phyloP scores from a whole-genome alignment of 345 rosid genomes.

The Erysimum cheiranthoides region DNA sequence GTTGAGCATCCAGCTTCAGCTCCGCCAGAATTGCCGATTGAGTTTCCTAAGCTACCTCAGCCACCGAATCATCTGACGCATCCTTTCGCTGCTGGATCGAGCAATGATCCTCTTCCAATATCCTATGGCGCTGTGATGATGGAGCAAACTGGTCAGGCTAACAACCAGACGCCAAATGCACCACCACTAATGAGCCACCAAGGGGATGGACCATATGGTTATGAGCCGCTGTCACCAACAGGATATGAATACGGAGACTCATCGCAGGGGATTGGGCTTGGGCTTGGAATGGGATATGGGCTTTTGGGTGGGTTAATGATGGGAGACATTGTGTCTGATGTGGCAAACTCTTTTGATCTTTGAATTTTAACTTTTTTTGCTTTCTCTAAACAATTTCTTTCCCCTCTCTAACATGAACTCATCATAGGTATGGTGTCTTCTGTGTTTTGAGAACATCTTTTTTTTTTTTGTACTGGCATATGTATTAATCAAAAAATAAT shows the following conservation, averaged over 20 bases:
- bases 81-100: not conserved
- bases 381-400: not conserved
- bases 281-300: slow-evolving; percentile 70
- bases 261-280: slow-evolving; percentile 48
- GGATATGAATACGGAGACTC: slow-evolving; percentile 48
- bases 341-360: slow-evolving; percentile 43
- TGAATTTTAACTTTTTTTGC: not conserved
- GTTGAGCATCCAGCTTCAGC: slow-evolving; percentile 23
- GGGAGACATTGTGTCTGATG: slow-evolving; percentile 73
- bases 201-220: slow-evolving; percentile 17
- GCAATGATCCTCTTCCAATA: slow-evolving; percentile 1
- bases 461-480: no score
- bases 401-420: not conserved
- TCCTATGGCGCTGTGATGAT: not conserved
- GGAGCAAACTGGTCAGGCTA: not conserved
- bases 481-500: no score
- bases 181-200: not conserved
- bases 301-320: slow-evolving; percentile 69
- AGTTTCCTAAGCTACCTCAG: not conserved
- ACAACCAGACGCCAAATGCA: not conserved
- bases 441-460: no score
- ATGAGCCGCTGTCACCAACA: slow-evolving; percentile 22
- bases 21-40: not conserved
- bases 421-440: not conserved
- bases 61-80: not conserved